These are phyloP conservation scores for Spongispora temasekensis DNA, from an alignment of 1,284 basidiomycete species.

Conservation along the genomic window DNA sequence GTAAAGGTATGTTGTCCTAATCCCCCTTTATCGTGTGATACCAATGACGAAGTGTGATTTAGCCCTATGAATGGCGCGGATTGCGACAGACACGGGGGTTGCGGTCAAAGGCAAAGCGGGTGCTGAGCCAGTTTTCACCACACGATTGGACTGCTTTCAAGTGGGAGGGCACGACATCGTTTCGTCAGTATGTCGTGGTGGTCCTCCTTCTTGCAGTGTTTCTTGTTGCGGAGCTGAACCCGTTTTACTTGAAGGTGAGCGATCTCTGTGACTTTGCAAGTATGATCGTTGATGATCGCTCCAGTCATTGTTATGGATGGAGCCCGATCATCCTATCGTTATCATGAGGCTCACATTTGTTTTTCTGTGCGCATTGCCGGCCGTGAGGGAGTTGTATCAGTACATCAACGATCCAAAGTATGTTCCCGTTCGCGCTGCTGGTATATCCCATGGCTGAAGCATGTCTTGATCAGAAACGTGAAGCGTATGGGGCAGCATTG, in stretches of 20 bases:
- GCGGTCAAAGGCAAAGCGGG: conserved; percentile 73
- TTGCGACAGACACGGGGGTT: conserved; percentile 73
- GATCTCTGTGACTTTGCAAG: neutral
- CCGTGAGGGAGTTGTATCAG: conserved; percentile 76
- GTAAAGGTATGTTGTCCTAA: conserved; percentile 59
- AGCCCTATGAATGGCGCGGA: conserved; percentile 86
- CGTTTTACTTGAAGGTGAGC: conserved; percentile 78
- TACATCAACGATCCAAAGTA: conserved; percentile 79
- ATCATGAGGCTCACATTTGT: conserved; percentile 72
- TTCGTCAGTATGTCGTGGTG: conserved; percentile 73
- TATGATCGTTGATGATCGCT: conserved; percentile 12
- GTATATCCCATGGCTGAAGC: conserved; percentile 9
- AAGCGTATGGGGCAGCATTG: conserved; percentile 86
- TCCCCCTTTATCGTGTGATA: conserved; percentile 1
- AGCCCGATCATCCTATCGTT: conserved; percentile 82
- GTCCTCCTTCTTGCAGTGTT: conserved; percentile 78
- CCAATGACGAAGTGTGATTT: neutral
- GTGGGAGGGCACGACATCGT: conserved; percentile 80
- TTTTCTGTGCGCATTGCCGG: conserved; percentile 81
- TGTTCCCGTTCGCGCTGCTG: conserved; percentile 20
- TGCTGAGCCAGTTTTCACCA: conserved; percentile 80
- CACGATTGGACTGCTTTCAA: conserved; percentile 86
- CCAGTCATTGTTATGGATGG: conserved; percentile 80
- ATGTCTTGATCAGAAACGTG: conserved; percentile 52
- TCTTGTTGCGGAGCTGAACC: conserved; percentile 79